Base-by-base conservation (phyloP, 192 early-diverging fungal species). In the Phycomyces blakesleeanus region DNA sequence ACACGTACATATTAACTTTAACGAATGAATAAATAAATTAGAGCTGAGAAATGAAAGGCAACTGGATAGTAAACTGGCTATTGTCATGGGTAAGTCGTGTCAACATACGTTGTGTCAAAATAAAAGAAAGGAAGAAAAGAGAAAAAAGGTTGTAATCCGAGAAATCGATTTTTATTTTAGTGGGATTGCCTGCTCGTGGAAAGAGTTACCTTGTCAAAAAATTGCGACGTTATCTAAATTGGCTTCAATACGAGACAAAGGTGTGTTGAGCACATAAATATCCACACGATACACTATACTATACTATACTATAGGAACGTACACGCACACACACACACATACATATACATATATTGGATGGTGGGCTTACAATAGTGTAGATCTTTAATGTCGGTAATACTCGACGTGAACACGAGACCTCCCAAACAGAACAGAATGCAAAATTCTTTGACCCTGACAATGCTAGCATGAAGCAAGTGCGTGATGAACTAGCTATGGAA, bases 201-300 rank as follows among this genome's bases (percentile, higher is more conserved):
- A 99, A 99, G 76, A 84, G 83, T 81, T 94, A 97, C 67, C 88
- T 99, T 61, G 92, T 93, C 72, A 97, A 97, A 64, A 98, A 98
- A 68, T 82, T 98, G 21, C 85, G 87, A 68, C 87, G 94, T 49
- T 98, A 94, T 80, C 76, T 91, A 73, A 88, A 82, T 14, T 89
- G 87, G 86, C 78, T 91, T 24, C 87, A 87, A 22, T 94, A 89
- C 62, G 83, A 88, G 63, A 90, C 89, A 5, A 86, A 83, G 69
- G 88, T 90, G 72, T 76, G 39, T 8, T 20, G 44, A 47, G 18
- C 3, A 14, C n/a, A n/a, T n/a, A n/a, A n/a, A n/a, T n/a, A n/a
- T n/a, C n/a, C n/a, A n/a, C n/a, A n/a, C n/a, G n/a, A n/a, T n/a
- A n/a, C n/a, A n/a, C n/a, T n/a, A n/a, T n/a, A n/a, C n/a, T n/a